Conservation (phyloP, 305 asterid genomes). For the Plantago lanceolata region DNA sequence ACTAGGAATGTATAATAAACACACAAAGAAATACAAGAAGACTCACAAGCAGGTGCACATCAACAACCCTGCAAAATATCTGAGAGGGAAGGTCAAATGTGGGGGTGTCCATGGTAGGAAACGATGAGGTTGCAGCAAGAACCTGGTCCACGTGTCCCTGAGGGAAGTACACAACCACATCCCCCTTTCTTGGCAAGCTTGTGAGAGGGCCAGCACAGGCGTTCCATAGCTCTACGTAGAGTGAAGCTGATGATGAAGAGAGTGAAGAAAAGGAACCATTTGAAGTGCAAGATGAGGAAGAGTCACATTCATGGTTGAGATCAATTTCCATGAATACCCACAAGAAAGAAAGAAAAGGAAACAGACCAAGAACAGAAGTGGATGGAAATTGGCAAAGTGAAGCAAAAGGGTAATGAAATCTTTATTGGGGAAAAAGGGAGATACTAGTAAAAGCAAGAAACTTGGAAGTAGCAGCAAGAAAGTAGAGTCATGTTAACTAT, state of each 20-base stretch:
- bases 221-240: conserved; percentile 84
- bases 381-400: background rate
- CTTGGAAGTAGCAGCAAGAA: conserved; percentile 22
- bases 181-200: conserved; percentile 71
- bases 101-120: conserved; percentile 62
- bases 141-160: conserved; percentile 88
- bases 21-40: background rate
- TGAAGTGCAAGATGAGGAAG: conserved; percentile 69
- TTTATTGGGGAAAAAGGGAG: background rate
- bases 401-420: conserved; percentile 26
- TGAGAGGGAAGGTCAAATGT: conserved; percentile 76
- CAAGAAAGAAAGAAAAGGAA: conserved; percentile 5
- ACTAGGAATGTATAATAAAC: background rate
- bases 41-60: conserved; percentile 75
- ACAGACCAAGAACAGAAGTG: background rate
- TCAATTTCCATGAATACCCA: conserved; percentile 70
- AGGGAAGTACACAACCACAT: conserved; percentile 81
- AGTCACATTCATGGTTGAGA: conserved; percentile 82
- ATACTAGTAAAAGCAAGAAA: conserved; percentile 37
- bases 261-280: conserved; percentile 46
- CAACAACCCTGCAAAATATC: conserved; percentile 79
- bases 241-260: conserved; percentile 36
- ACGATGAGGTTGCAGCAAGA: conserved; percentile 45
- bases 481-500: conserved; percentile 38
- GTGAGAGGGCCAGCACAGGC: conserved; percentile 94